A percentile compares a stretch with the other conserved stretches of the same genome.
These are phyloP conservation scores for Podaxis sp. DNA, from an alignment of 768 basidiomycete species.

Conservation along the genomic window DNA sequence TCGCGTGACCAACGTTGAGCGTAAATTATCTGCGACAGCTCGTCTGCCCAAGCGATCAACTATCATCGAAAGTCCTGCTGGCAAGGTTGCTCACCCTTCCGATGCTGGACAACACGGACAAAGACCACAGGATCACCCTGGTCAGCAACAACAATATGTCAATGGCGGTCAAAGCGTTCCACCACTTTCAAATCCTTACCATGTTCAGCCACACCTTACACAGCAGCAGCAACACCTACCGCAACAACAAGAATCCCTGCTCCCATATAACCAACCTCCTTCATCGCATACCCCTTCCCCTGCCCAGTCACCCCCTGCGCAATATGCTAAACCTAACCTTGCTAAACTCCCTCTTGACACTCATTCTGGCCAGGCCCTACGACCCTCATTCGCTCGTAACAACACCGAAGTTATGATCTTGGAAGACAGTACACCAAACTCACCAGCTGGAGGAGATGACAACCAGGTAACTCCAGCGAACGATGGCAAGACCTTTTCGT, in stretches of 20 bases:
- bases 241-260: conserved; percentile 22
- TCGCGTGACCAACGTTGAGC: conserved; percentile 85
- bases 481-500: conserved; percentile 49
- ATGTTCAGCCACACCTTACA: conserved; percentile 17
- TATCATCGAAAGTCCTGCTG: conserved; percentile 92
- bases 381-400: conserved; percentile 72
- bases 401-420: conserved; percentile 90
- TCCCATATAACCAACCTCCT: conserved; percentile 26
- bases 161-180: conserved; percentile 2
- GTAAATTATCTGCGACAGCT: conserved; percentile 93
- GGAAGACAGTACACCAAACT: conserved; percentile 75
- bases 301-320: conserved; percentile 36
- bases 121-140: conserved; percentile 6
- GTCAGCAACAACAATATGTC: conserved; percentile 7
- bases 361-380: conserved; percentile 47
- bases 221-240: conserved; percentile 23
- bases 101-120: conserved; percentile 35
- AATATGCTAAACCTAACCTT: conserved; percentile 36
- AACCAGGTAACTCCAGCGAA: conserved; percentile 24
- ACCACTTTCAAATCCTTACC: conserved; percentile 8
- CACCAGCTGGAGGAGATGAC: conserved; percentile 56
- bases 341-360: conserved; percentile 42
- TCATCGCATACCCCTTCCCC: conserved; percentile 24
- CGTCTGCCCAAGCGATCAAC: conserved; percentile 91
- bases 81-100: conserved; percentile 77